These are phyloP conservation scores for Limtongia smithiae DNA, from an alignment of 805 yeast species.

Conservation along the genomic window DNA sequence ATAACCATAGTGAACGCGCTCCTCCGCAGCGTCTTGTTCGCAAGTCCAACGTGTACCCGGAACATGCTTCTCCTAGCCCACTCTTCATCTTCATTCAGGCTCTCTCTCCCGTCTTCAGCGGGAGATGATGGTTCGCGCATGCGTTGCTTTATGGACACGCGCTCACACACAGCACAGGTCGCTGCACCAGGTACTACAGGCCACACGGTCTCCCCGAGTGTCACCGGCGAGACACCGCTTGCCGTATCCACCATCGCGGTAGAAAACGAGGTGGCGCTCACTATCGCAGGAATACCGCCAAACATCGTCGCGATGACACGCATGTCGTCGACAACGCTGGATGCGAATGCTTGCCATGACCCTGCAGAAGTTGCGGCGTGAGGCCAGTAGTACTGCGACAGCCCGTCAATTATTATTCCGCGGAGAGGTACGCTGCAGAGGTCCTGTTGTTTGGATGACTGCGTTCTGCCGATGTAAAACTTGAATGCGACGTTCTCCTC, in stretches of 20 bases:
- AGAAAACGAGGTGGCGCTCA: constrained; percentile 1
- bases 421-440: constrained; percentile 1
- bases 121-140: background rate
- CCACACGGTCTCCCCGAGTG: constrained; percentile 6
- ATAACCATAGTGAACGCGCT: too few species aligned
- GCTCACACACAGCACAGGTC: constrained; percentile 1
- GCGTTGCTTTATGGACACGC: background rate
- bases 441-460: background rate
- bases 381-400: constrained; percentile 13
- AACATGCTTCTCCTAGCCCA: too few species aligned
- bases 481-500: too few species aligned
- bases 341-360: background rate
- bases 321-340: background rate
- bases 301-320: background rate
- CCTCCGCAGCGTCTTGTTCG: too few species aligned
- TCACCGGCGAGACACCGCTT: too few species aligned
- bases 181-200: constrained; percentile 17
- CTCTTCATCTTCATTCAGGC: too few species aligned
- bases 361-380: background rate
- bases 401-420: constrained; percentile 15
- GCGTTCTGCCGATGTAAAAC: background rate
- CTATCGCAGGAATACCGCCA: constrained; percentile 1
- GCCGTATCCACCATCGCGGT: background rate
- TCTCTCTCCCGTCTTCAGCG: too few species aligned
- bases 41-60: too few species aligned